Evolutionary conservation across 148 eudicot genomes (phyloP), one percentile per base, ranked within the genome.

Genomic region (Rhododendron henanense): DNA sequence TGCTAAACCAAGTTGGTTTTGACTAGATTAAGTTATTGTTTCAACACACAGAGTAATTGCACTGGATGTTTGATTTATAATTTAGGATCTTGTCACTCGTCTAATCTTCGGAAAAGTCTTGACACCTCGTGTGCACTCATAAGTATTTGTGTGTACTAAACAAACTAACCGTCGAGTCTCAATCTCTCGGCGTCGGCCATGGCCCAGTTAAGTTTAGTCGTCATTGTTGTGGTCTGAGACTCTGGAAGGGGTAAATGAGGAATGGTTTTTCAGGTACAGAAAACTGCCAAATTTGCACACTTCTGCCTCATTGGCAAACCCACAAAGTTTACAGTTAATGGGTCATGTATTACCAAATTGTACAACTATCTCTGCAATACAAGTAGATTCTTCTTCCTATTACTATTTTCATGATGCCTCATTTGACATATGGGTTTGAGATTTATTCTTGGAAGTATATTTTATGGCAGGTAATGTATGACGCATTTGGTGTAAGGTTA

Each of bases 381-480:
- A 8, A 84, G 41, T 57, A 35, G 76, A 44, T 47, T 73, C 59
- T 45, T 28, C 53, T 31, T 51, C 19, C 8, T 21, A 47, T 45
- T 83, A 65, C 47, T 45, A 47, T 57, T 45, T 67, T 21, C n/a
- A 50, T 37, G 39, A 44, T 79, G 67, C 75, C 39, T 45, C 39
- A 14, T 39, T 75, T 78, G 6, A n/a, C n/a, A 21, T 18, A 61
- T 57, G 31, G 1, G 44, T 18, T 61, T 9, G 69, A 45, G 71
- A 50, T 81, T 73, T 85, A 76, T 88, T 44, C 39, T 81, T 39
- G 55, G 59, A 80, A 23, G 51, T 50, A 57, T 53, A 67, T 83
- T 67, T 85, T 79, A 85, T 93, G 89, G 83, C 91, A 97, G 99
- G 98, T 97, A 85, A 97, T 97, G 99, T 95, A 97, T 92, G 99